Evolutionary conservation across 306 rosid genomes (phyloP), one percentile per base, ranked within the genome.

Genomic region (Trifolium subterraneum): DNA sequence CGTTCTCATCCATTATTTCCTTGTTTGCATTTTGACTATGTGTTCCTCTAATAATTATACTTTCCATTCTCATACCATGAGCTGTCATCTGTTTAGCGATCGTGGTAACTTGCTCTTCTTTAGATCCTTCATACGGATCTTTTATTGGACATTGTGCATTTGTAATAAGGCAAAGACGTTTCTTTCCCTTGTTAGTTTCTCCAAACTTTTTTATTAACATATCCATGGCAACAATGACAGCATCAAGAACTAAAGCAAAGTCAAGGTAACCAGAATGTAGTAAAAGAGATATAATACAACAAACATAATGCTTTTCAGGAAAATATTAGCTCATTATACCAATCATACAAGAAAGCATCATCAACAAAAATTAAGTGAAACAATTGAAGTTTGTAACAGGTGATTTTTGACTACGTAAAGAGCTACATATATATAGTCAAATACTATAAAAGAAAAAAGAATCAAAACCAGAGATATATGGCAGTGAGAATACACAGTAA

Each of bases 221-320:
- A 87, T 93, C 98, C 97, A 93, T 77, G 76, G 92, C 98, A 72
- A 93, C 91, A 79, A 93, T 87, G 70, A 93, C 81, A 71, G 94
- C 97, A 75, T 89, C 98, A 73, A 93, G 96, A 89, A 88, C 98
- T 93, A 83, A 71, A 39, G 58, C 45, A 66, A 77, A 78, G 93
- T 93, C 85, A 91, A 93, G 98, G 90, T 15, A 54, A 63, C 75
- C 86, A 58, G 44, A 52, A 78, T 42, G 55, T 54, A 41, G 60
- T 36, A 69, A 39, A 63, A 36, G 48, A 41, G 56, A 74, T 79
- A 47, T 59, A 45, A 44, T 36, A 18, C 44, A 44, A 70, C 50
- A 64, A 44, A 70, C 50, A 64, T 31, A 79, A 61, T 22, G 13
- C 25, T 39, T 8, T 62, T 59, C 56, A 35, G 18, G 59, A 51